These are phyloP conservation scores for Silene uniflora DNA, from an alignment of 148 eudicot genomes.

Conservation along the genomic window DNA sequence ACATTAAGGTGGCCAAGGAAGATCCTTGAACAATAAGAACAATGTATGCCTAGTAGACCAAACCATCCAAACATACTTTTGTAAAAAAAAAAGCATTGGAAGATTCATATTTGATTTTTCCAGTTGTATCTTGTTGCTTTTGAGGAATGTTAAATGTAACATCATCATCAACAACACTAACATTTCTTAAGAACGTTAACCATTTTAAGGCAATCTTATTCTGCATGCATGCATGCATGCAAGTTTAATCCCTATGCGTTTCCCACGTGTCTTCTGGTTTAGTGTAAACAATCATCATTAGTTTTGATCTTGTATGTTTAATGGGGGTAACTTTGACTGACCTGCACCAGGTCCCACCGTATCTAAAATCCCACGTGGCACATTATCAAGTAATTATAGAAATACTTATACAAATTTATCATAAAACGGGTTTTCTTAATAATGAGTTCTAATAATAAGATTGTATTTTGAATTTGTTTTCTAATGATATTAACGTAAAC, in stretches of 20 bases:
- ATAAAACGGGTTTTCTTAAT: no score
- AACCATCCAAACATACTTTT: conserved; percentile 31
- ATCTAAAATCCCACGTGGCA: conserved; percentile 29
- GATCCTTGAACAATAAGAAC: no score
- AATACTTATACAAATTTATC: no score
- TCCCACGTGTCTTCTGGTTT: conserved; percentile 48
- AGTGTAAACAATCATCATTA: conserved; percentile 29
- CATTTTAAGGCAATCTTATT: conserved; percentile 10
- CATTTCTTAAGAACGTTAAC: conserved; percentile 11
- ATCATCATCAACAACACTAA: conserved; percentile 31
- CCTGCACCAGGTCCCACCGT: conserved; percentile 34
- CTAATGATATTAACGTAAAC: no score
- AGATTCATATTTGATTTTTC: conserved; percentile 25
- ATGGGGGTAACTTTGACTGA: not conserved
- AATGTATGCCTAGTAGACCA: conserved; percentile 46
- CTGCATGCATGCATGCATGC: conserved; percentile 55
- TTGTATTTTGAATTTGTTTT: no score
- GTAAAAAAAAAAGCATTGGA: conserved; percentile 17
- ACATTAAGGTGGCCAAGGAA: no score
- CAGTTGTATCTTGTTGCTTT: conserved; percentile 56
- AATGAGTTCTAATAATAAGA: no score
- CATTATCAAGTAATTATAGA: conserved; percentile 14
- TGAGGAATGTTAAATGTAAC: conserved; percentile 44
- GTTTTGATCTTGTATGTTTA: not conserved
- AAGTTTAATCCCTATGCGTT: conserved; percentile 28